Conservation (phyloP, 2,329 filamentous ascomycete genomes). For the Sporothrix protearum region DNA sequence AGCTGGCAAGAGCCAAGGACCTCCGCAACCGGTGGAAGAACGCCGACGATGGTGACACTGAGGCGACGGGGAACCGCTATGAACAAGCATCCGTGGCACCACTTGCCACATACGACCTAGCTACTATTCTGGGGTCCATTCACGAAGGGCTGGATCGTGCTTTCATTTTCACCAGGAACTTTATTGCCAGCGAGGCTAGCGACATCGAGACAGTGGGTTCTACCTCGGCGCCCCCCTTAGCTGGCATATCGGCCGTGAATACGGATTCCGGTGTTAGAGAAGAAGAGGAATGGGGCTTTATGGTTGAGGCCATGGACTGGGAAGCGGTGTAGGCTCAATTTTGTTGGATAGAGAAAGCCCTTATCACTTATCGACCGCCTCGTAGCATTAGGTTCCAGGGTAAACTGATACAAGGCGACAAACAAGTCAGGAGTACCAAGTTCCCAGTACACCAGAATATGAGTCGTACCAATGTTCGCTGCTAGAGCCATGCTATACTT, state of each 20-base stretch:
- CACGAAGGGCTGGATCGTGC: conserved; percentile 58
- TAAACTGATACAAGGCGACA: neutral
- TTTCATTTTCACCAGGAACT: conserved; percentile 49
- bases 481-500: too few relatives aligned
- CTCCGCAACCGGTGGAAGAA: conserved; percentile 71
- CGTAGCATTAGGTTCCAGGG: neutral
- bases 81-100: conserved; percentile 34
- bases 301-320: conserved; percentile 50
- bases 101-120: conserved; percentile 60
- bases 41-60: conserved; percentile 44
- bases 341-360: neutral
- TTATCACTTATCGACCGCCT: neutral
- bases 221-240: neutral
- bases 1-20: conserved; percentile 64
- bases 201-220: neutral
- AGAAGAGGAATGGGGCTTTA: conserved; percentile 53
- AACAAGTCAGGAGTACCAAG: neutral
- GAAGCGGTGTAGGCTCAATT: conserved; percentile 24
- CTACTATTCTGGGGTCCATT: conserved; percentile 55
- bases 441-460: neutral
- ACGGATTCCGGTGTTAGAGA: conserved; percentile 31
- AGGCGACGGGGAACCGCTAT: neutral
- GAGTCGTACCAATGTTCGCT: too few relatives aligned
- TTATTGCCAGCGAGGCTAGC: conserved; percentile 34
- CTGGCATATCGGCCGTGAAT: conserved; percentile 16